Evolutionary conservation across 2,329 filamentous ascomycete genomes (phyloP).

Genomic region (Penicillium frequentans): DNA sequence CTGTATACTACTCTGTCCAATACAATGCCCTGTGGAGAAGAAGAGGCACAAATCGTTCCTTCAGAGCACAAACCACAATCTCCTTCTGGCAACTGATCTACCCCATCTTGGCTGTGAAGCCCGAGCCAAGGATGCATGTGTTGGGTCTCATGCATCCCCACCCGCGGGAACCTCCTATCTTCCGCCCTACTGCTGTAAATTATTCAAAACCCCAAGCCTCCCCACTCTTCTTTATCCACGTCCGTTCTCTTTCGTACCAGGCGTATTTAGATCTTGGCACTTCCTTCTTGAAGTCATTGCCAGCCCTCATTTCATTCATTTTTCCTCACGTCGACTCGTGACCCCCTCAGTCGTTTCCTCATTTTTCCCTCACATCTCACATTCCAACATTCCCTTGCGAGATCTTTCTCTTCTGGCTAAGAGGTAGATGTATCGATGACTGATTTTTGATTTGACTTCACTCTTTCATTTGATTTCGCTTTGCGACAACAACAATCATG

Average conservation of each 20-base stretch:
- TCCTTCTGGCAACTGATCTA: conserved; percentile 11
- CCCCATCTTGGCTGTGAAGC: conserved; percentile 1
- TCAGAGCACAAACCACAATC: background rate
- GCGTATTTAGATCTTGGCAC: conserved; percentile 8
- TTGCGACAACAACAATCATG: conserved; percentile 7
- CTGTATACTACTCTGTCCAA: too few species aligned
- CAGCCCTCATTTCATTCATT: conserved; percentile 7
- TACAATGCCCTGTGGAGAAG: too few species aligned
- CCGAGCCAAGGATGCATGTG: conserved; percentile 7
- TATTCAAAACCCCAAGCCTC: conserved; percentile 12
- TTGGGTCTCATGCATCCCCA: conserved; percentile 4
- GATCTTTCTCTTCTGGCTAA: conserved; percentile 10
- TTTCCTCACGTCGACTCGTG: background rate
- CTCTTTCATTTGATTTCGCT: background rate
- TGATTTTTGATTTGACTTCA: conserved; percentile 4
- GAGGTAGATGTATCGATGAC: conserved; percentile 9
- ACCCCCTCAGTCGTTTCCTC: background rate
- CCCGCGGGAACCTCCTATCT: conserved; percentile 11
- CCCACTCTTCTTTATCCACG: conserved; percentile 7
- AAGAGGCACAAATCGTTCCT: too few species aligned
- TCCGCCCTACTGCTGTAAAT: conserved; percentile 8
- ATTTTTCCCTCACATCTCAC: background rate
- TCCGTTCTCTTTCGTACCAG: conserved; percentile 5
- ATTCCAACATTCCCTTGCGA: conserved; percentile 9
- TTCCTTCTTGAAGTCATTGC: conserved; percentile 1